Evolutionary conservation across 1,284 basidiomycete species (phyloP).

Genomic region (Rhodotorula mucilaginosa): DNA sequence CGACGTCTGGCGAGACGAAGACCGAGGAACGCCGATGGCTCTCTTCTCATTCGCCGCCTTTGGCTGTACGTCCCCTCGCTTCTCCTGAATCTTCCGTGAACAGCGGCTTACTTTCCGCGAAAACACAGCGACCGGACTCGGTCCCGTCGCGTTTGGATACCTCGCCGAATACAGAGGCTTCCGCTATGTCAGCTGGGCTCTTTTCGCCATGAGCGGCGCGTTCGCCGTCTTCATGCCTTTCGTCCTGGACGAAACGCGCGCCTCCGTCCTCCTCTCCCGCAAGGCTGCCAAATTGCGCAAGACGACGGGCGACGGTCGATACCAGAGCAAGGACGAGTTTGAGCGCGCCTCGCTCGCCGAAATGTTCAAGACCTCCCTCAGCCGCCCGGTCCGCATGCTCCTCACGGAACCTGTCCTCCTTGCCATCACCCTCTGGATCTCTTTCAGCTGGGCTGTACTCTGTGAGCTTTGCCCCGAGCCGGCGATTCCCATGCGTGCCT

Average conservation of each 20-base stretch:
- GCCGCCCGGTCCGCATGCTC: slow-evolving; percentile 45
- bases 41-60: slow-evolving; percentile 56
- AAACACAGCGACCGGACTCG: slow-evolving; percentile 21
- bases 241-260: slow-evolving; percentile 41
- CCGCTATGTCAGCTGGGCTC: slow-evolving; percentile 52
- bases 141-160: slow-evolving; percentile 31
- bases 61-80: not conserved
- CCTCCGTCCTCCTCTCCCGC: slow-evolving; percentile 41
- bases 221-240: slow-evolving; percentile 27
- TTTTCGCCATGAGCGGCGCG: slow-evolving; percentile 22
- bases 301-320: slow-evolving; percentile 46
- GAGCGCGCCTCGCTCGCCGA: slow-evolving; percentile 46
- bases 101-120: not conserved
- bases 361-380: slow-evolving; percentile 46
- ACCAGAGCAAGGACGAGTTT: slow-evolving; percentile 46
- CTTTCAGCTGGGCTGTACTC: slow-evolving; percentile 21
- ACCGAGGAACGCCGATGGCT: slow-evolving; percentile 60
- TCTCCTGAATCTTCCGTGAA: too few relatives aligned
- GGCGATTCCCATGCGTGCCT: not conserved
- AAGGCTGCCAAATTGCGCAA: slow-evolving; percentile 39
- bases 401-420: slow-evolving; percentile 39
- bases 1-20: slow-evolving; percentile 48
- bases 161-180: slow-evolving; percentile 28
- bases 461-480: not conserved
- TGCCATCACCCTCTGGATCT: slow-evolving; percentile 34